A percentile compares a stretch with the other conserved stretches of the same genome.
Conservation (phyloP, 2,329 filamentous ascomycete species). For the Beauveria bassiana region DNA sequence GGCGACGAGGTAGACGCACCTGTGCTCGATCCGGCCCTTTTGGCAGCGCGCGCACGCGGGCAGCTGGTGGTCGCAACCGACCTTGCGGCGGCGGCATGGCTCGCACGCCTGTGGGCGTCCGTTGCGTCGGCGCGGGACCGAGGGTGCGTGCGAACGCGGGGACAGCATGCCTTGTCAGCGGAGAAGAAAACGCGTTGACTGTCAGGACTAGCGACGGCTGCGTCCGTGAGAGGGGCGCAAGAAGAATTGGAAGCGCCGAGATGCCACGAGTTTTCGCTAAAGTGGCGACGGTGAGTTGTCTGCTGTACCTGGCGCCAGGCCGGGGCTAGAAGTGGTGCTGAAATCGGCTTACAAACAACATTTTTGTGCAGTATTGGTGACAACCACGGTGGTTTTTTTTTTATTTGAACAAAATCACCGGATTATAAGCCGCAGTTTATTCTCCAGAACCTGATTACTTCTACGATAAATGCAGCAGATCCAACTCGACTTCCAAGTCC, state of each 20-base stretch:
- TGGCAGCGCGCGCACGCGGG: conserved; percentile 28
- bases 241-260: not conserved
- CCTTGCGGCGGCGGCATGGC: conserved; percentile 29
- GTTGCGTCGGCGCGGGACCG: conserved; percentile 10
- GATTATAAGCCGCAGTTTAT: too few relatives aligned
- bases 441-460: too few relatives aligned
- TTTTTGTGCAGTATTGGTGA: not conserved
- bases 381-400: too few relatives aligned
- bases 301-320: not conserved
- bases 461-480: too few relatives aligned
- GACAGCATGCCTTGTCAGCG: not conserved
- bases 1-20: conserved; percentile 25
- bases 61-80: conserved; percentile 30
- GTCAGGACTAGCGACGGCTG: not conserved
- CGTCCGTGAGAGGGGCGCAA: not conserved
- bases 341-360: not conserved
- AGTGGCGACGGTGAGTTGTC: not conserved
- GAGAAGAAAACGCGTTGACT: too few relatives aligned
- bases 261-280: not conserved
- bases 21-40: conserved; percentile 22
- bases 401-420: too few relatives aligned
- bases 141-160: not conserved
- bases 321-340: not conserved
- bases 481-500: too few relatives aligned
- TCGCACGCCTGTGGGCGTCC: conserved; percentile 17